Evolutionary conservation across 176 grass and related monocot genomes (phyloP), one percentile per base, ranked within the genome.

Genomic region (Oryza longistaminata): DNA sequence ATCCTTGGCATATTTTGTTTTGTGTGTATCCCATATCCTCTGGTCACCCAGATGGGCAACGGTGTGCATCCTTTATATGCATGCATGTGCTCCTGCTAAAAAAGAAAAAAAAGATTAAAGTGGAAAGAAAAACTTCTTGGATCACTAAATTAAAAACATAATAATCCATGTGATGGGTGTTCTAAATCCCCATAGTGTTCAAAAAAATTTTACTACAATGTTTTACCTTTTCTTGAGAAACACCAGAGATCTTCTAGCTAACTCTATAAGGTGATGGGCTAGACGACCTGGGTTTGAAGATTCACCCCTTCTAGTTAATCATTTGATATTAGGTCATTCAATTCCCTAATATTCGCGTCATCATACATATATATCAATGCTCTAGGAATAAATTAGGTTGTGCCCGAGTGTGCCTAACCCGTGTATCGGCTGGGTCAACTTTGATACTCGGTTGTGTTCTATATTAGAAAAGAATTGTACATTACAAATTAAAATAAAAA

Each of bases 1-100:
- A 70, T 5, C 6, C 52, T 58, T 58, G 17, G n/a, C 53, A 58
- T n/a, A 21, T 58, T 58, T 58, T 58, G 53, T 21, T 58, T 58
- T 58, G 6, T n/a, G 53, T 58, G 53, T n/a, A 48, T 70, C 49
- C 72, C 37, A 68, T 87, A 69, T 68, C 79, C 33, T 74, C 65
- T 49, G 26, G 78, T 69, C 34, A 55, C 16, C 48, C 16, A 24
- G 6, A 62, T 0, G 1, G 35, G 35, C 37, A 70, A 82, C 19
- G 26, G 48, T 60, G 71, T 68, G 70, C 44, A 27, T 82, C 15
- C 24, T 73, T 61, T 64, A 15, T 31, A 31, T 31, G 29, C 29
- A 31, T 73, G 35, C 16, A n/a, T 48, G 69, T 73, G 35, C 37
- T 81, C 40, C 3, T 43, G 43, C 55, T 35, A 52, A 66, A 80